A percentile compares a stretch with the other conserved stretches of the same genome.
These are phyloP conservation scores for Nemania abortiva DNA, from an alignment of 2,329 filamentous ascomycete species.

Conservation along the genomic window DNA sequence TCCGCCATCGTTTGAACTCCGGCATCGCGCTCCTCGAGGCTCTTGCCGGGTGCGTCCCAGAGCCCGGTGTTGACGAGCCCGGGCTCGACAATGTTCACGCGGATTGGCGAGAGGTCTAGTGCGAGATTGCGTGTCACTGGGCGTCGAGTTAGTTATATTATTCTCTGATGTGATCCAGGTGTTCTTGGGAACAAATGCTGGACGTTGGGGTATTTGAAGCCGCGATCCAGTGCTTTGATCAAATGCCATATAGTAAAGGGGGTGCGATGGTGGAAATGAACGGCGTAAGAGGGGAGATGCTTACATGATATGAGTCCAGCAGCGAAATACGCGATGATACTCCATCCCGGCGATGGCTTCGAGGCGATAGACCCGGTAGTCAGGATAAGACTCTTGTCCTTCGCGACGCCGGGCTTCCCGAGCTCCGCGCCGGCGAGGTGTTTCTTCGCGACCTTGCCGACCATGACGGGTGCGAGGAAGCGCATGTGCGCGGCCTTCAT, in stretches of 20 bases:
- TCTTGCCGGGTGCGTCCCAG: conserved; percentile 44
- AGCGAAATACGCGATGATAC: conserved; percentile 42
- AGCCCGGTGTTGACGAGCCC: conserved; percentile 47
- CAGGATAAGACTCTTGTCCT: conserved; percentile 43
- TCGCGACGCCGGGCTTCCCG: conserved; percentile 7
- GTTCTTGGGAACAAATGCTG: neutral
- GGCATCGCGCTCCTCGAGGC: conserved; percentile 30
- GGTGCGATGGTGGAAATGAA: too few species aligned
- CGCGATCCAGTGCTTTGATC: too few species aligned
- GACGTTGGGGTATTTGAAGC: too few species aligned
- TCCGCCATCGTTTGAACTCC: conserved; percentile 26
- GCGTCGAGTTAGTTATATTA: neutral
- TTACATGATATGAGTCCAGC: conserved; percentile 43
- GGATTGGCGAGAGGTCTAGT: conserved; percentile 47
- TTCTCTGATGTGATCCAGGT: neutral
- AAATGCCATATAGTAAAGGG: too few species aligned
- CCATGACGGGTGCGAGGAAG: conserved; percentile 50
- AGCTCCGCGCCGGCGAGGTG: conserved; percentile 44
- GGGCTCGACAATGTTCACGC: conserved; percentile 50
- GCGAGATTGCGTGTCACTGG: conserved; percentile 48
- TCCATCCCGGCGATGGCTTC: conserved; percentile 40
- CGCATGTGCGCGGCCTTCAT: conserved; percentile 49
- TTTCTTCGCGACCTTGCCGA: conserved; percentile 51
- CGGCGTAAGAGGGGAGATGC: neutral
- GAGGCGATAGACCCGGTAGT: conserved; percentile 47